These are phyloP conservation scores for Coffea humblotiana DNA, from an alignment of 305 asterid species.

Conservation along the genomic window DNA sequence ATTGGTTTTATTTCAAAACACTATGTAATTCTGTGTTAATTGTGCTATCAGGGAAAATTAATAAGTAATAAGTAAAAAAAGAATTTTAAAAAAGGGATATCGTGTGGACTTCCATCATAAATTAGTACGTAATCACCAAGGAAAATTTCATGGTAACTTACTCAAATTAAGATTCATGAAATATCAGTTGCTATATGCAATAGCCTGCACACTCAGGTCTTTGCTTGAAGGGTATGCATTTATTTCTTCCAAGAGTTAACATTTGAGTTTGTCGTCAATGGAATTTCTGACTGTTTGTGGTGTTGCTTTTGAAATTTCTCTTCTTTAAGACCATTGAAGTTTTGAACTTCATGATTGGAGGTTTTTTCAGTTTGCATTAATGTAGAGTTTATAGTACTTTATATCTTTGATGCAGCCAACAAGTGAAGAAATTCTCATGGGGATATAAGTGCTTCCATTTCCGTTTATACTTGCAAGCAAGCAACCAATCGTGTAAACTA, in stretches of 20 bases:
- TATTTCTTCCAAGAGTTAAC: neutral
- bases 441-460: neutral
- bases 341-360: neutral
- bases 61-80: neutral
- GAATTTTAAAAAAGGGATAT: neutral
- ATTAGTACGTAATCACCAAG: neutral
- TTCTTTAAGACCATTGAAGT: neutral
- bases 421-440: neutral
- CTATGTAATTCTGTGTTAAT: neutral
- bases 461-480: neutral
- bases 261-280: too few species aligned
- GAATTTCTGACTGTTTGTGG: too few species aligned
- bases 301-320: neutral
- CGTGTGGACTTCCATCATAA: neutral
- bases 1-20: neutral
- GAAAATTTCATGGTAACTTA: neutral
- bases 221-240: neutral
- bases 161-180: neutral
- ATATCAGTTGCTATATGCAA: neutral
- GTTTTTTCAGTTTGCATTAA: neutral
- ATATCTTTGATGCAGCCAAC: neutral
- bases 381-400: neutral
- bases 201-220: neutral
- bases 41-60: neutral
- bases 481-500: neutral